A percentile compares a stretch with the other conserved stretches of the same genome.
phyloP scores from a whole-genome alignment of 2,329 filamentous ascomycete species.

The Aspergillus clavatus region DNA sequence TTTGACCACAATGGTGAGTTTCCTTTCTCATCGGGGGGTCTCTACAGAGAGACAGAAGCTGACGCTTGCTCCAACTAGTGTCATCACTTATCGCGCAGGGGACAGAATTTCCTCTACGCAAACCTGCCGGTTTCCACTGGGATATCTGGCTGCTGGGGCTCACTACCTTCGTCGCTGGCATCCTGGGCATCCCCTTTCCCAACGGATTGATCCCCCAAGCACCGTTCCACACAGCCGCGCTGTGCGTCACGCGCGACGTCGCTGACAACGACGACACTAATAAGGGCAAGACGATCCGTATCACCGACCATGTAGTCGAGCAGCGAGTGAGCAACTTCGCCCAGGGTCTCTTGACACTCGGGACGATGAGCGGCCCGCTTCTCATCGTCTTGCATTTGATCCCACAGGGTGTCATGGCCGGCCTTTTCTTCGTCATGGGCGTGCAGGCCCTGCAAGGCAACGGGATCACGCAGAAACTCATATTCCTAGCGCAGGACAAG shows the following conservation, averaged over 20 bases:
- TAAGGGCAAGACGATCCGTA: conserved; percentile 56
- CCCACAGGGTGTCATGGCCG: conserved; percentile 72
- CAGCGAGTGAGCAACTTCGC: conserved; percentile 74
- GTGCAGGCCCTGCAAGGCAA: conserved; percentile 71
- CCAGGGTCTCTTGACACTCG: conserved; percentile 71
- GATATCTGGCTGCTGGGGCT: conserved; percentile 75
- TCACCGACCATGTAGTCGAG: conserved; percentile 60
- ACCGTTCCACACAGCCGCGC: conserved; percentile 73
- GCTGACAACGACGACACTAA: conserved; percentile 54
- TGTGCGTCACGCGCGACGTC: conserved; percentile 63
- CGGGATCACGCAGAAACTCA: conserved; percentile 69
- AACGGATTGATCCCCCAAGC: conserved; percentile 81
- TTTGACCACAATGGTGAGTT: conserved; percentile 77
- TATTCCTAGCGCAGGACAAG: conserved; percentile 64
- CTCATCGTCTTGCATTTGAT: conserved; percentile 71
- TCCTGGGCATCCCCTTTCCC: conserved; percentile 73
- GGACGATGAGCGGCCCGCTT: conserved; percentile 72
- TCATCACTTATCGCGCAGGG: conserved; percentile 79
- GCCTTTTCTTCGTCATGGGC: conserved; percentile 81
- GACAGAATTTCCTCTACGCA: conserved; percentile 73
- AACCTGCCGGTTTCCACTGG: conserved; percentile 82
- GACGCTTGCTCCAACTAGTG: conserved; percentile 45
- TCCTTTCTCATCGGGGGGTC: background rate
- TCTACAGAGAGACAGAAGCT: background rate
- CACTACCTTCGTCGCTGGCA: conserved; percentile 69